Evolutionary conservation across 106 monocot species (phyloP).

Genomic region (Iris macrosiphon): DNA sequence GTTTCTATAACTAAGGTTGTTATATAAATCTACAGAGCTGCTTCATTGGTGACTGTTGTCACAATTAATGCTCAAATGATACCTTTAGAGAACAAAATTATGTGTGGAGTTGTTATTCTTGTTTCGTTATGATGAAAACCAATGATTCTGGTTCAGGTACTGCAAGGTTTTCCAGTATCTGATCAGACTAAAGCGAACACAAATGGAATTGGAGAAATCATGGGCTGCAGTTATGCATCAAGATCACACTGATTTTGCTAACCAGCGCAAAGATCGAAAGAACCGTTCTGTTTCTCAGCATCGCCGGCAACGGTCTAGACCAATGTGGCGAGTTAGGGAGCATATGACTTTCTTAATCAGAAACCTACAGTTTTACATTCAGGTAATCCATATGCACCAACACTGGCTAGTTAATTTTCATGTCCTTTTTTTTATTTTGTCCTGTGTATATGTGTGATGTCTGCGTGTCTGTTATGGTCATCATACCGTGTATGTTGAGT

Average conservation of each 20-base stretch:
- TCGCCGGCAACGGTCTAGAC: conserved; percentile 35
- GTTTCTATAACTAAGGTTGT: background rate
- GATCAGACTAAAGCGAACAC: conserved; percentile 87
- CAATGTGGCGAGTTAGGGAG: conserved; percentile 88
- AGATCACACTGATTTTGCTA: conserved; percentile 82
- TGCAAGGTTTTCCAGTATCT: conserved; percentile 87
- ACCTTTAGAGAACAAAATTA: background rate
- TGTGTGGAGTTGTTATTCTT: background rate
- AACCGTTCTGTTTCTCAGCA: conserved; percentile 31
- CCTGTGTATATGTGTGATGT: too few species aligned
- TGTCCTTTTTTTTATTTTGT: too few species aligned
- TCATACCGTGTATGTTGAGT: too few species aligned
- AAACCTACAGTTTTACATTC: conserved; percentile 97
- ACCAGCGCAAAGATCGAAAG: conserved; percentile 50
- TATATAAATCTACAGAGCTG: background rate
- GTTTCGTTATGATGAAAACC: background rate
- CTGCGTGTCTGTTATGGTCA: too few species aligned
- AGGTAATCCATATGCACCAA: conserved; percentile 54
- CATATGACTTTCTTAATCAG: conserved; percentile 96
- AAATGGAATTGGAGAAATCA: conserved; percentile 97
- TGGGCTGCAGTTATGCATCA: conserved; percentile 99
- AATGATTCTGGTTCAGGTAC: conserved; percentile 55
- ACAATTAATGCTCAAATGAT: background rate
- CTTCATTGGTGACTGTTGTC: background rate
- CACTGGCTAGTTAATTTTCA: too few species aligned